phyloP scores from a whole-genome alignment of 1,284 basidiomycete species.

The Ustilago nuda region DNA sequence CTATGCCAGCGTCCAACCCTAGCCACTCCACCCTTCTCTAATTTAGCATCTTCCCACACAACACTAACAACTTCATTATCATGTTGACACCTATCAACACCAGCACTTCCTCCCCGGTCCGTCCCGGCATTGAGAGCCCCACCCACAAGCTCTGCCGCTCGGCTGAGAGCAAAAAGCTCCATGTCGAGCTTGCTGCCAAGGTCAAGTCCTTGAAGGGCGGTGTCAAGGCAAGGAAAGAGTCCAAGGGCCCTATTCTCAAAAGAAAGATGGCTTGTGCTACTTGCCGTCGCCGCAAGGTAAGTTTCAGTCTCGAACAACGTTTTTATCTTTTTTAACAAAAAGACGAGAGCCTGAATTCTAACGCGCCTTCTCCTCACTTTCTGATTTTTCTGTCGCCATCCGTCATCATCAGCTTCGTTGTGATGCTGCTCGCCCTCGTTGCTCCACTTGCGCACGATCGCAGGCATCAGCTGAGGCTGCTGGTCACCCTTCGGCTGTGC shows the following conservation, averaged over 20 bases:
- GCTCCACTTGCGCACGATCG: constrained; percentile 52
- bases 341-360: constrained; percentile 20
- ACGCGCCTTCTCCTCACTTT: constrained; percentile 9
- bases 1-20: constrained; percentile 9
- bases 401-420: constrained; percentile 50
- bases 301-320: background rate
- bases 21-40: background rate
- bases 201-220: constrained; percentile 48
- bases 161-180: constrained; percentile 49
- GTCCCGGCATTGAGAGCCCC: constrained; percentile 38
- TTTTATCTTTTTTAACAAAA: background rate
- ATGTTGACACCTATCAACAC: constrained; percentile 53
- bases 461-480: constrained; percentile 55
- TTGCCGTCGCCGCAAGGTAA: constrained; percentile 53
- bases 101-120: constrained; percentile 46
- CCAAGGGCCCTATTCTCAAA: constrained; percentile 54
- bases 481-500: constrained; percentile 52
- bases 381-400: constrained; percentile 17
- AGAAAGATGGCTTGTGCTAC: constrained; percentile 56
- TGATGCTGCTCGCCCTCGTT: constrained; percentile 53
- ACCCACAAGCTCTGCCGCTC: constrained; percentile 46
- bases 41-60: background rate
- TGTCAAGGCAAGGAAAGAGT: constrained; percentile 48
- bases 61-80: constrained; percentile 8
- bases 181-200: constrained; percentile 49